Conservation (phyloP, 2,329 filamentous ascomycete species). For the Emergomyces pasteurianus region DNA sequence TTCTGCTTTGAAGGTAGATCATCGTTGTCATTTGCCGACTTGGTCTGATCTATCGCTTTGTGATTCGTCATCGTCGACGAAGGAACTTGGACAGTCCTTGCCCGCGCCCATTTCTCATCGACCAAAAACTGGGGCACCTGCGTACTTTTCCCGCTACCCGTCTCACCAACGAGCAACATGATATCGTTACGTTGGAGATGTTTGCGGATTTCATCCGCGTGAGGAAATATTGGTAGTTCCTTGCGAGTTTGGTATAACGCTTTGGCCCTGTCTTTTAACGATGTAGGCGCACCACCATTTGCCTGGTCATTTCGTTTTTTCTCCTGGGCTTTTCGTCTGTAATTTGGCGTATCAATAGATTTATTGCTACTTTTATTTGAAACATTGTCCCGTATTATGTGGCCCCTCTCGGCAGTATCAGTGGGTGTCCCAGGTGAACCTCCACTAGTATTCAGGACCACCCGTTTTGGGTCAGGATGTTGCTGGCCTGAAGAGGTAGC, state of each 20-base stretch:
- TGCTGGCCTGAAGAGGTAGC: slow-evolving; percentile 3
- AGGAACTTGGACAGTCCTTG: slow-evolving; percentile 41
- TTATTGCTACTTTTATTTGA: slow-evolving; percentile 1
- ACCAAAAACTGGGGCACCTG: slow-evolving; percentile 88
- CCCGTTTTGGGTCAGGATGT: slow-evolving; percentile 4
- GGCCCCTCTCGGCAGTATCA: not conserved
- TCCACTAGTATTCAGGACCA: slow-evolving; percentile 1
- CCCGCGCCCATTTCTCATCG: slow-evolving; percentile 65
- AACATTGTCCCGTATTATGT: not conserved
- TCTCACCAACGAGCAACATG: slow-evolving; percentile 81
- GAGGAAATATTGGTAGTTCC: slow-evolving; percentile 67
- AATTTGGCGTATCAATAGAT: not conserved
- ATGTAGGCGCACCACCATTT: slow-evolving; percentile 16
- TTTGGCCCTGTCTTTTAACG: slow-evolving; percentile 35
- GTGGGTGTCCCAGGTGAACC: slow-evolving; percentile 4
- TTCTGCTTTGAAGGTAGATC: not conserved
- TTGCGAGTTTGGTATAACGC: slow-evolving; percentile 44
- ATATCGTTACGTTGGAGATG: slow-evolving; percentile 56
- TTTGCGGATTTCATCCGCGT: slow-evolving; percentile 56
- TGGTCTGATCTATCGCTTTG: slow-evolving; percentile 11
- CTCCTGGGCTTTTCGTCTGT: slow-evolving; percentile 7
- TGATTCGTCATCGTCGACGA: slow-evolving; percentile 4
- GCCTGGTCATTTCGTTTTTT: slow-evolving; percentile 7
- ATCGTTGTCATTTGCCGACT: not conserved
- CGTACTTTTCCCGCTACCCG: slow-evolving; percentile 92